These are phyloP conservation scores for Blepharisma undulans DNA, from an alignment of 169 alveolate genomes.

Conservation along the genomic window DNA sequence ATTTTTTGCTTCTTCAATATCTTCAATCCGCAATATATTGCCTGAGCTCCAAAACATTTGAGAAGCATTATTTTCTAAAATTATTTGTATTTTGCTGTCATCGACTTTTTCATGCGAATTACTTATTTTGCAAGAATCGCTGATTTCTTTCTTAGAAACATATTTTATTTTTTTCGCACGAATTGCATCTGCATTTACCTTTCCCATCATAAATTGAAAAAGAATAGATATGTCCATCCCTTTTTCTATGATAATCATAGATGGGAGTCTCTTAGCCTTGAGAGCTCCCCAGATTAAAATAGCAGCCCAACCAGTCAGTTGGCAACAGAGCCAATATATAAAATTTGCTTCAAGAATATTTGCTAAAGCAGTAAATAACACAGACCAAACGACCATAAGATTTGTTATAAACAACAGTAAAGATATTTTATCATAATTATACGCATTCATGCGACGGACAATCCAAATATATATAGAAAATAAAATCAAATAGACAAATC, in stretches of 20 bases:
- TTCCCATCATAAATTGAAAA: background rate
- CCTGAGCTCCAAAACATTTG: background rate
- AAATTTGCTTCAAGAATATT: background rate
- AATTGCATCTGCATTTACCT: background rate
- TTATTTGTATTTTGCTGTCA: background rate
- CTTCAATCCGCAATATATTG: background rate
- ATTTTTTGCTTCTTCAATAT: background rate
- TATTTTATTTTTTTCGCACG: background rate
- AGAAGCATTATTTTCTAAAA: background rate
- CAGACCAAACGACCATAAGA: background rate
- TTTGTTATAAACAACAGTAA: background rate
- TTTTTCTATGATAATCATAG: background rate
- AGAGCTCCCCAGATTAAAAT: background rate
- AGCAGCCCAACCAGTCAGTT: background rate
- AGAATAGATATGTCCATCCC: background rate
- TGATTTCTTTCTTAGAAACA: background rate
- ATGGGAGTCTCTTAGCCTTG: background rate
- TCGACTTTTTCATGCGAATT: background rate
- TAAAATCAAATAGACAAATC: background rate
- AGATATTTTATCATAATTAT: background rate
- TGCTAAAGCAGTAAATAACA: background rate
- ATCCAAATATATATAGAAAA: background rate
- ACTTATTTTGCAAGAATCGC: background rate
- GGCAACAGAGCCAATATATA: background rate
- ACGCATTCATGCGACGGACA: background rate